Evolutionary conservation across 306 rosid species (phyloP).

Genomic region (Corylus americana): DNA sequence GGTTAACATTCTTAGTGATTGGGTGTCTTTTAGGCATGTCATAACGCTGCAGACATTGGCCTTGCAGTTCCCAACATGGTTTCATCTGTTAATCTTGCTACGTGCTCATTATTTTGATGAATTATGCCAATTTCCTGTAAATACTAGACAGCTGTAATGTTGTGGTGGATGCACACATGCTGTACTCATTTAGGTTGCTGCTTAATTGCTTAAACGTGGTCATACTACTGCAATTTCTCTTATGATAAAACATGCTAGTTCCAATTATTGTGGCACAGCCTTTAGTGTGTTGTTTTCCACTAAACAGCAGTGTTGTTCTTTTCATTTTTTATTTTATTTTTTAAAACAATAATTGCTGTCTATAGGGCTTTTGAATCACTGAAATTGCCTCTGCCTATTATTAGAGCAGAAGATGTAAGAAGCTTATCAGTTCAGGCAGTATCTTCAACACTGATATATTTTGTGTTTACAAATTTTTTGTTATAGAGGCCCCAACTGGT

Average conservation of each 20-base stretch:
- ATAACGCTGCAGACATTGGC: not conserved
- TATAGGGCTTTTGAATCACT: not conserved
- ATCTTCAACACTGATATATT: not conserved
- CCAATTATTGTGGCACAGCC: not conserved
- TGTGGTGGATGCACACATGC: not conserved
- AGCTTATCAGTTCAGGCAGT: not conserved
- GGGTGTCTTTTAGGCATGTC: not conserved
- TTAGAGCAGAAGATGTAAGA: not conserved
- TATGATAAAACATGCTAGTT: not conserved
- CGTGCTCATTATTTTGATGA: not conserved
- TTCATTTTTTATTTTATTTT: not conserved
- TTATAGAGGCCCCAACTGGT: conserved; percentile 77
- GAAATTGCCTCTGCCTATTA: not conserved
- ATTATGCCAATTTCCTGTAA: not conserved
- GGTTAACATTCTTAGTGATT: not conserved
- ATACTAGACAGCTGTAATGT: not conserved
- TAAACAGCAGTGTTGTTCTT: not conserved
- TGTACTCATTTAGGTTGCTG: not conserved
- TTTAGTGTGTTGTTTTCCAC: not conserved
- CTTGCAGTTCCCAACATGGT: conserved; percentile 9
- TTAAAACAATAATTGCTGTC: not conserved
- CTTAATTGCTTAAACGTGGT: not conserved
- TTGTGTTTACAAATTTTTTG: conserved; percentile 18
- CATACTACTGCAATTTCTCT: not conserved
- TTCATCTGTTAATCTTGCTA: not conserved